Evolutionary conservation across 2,329 filamentous ascomycete species (phyloP).

Genomic region (Aureobasidium sp.): DNA sequence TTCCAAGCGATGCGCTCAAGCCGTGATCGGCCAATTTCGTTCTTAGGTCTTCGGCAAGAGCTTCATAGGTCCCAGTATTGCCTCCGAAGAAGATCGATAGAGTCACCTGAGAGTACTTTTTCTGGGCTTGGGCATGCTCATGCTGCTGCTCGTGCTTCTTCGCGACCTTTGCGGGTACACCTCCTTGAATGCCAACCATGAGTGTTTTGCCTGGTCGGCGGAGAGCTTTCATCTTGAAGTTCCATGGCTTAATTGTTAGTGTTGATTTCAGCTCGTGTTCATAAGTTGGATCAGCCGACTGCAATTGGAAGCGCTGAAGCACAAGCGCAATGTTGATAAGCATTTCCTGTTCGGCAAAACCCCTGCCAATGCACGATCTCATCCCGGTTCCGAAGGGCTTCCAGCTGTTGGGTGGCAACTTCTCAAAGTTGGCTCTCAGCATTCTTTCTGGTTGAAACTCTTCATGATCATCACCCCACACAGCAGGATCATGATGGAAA

Average conservation of each 20-base stretch:
- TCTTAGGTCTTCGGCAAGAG: conserved; percentile 33
- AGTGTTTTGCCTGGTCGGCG: conserved; percentile 22
- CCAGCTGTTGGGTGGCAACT: conserved; percentile 37
- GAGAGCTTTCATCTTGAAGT: conserved; percentile 34
- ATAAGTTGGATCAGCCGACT: conserved; percentile 38
- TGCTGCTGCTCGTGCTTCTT: neutral
- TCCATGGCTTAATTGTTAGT: conserved; percentile 40
- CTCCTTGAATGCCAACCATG: neutral
- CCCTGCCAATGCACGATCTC: conserved; percentile 47
- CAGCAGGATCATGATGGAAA: conserved; percentile 36
- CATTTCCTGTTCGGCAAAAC: conserved; percentile 51
- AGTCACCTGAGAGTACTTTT: conserved; percentile 17
- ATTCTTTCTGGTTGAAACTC: conserved; percentile 43
- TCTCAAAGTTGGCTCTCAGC: conserved; percentile 37
- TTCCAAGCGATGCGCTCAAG: conserved; percentile 30
- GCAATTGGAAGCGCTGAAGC: conserved; percentile 40
- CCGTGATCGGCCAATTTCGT: conserved; percentile 32
- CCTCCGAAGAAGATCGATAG: conserved; percentile 35
- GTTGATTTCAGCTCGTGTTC: conserved; percentile 35
- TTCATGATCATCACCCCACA: conserved; percentile 40
- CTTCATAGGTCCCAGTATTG: conserved; percentile 38
- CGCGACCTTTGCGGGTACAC: neutral
- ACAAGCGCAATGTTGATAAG: conserved; percentile 39
- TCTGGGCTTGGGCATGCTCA: conserved; percentile 6
- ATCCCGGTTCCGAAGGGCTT: conserved; percentile 51